A percentile compares a stretch with the other conserved stretches of the same genome.
Evolutionary conservation across 306 rosid genomes (phyloP).

Genomic region (Trifolium fragiferum): DNA sequence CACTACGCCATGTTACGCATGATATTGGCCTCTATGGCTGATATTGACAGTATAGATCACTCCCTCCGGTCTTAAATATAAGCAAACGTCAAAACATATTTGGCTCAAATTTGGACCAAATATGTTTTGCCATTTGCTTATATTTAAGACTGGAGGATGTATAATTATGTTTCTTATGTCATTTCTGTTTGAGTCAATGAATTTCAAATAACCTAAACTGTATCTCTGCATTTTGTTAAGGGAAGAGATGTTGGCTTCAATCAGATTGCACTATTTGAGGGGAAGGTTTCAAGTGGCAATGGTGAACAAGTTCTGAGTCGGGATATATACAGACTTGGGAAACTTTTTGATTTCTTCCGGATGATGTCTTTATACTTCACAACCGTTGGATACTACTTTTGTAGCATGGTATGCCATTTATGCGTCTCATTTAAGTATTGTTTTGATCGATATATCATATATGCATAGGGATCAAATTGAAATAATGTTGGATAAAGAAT

Average conservation of each 20-base stretch:
- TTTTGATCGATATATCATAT: conserved; percentile 8
- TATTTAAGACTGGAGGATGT: no score
- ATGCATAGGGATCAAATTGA: conserved; percentile 7
- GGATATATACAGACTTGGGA: conserved; percentile 94
- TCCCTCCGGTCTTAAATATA: no score
- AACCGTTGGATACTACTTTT: conserved; percentile 85
- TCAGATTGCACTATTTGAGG: conserved; percentile 90
- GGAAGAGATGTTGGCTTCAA: conserved; percentile 96
- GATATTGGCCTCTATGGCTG: no score
- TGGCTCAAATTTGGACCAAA: no score
- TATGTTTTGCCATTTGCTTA: no score
- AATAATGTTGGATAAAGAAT: not conserved
- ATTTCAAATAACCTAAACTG: conserved; percentile 1
- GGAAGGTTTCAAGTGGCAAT: conserved; percentile 87
- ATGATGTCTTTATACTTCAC: conserved; percentile 91
- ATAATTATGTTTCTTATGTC: not conserved
- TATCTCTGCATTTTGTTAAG: conserved; percentile 55
- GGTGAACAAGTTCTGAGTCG: conserved; percentile 98
- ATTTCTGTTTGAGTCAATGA: not conserved
- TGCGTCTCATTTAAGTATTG: not conserved
- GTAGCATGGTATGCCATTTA: conserved; percentile 76
- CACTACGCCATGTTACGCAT: no score
- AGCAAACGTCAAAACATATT: no score
- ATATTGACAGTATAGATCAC: not conserved
- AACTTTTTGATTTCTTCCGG: conserved; percentile 90